phyloP scores from a whole-genome alignment of 192 early-diverging fungal genomes.

The Funneliformis mosseae region DNA sequence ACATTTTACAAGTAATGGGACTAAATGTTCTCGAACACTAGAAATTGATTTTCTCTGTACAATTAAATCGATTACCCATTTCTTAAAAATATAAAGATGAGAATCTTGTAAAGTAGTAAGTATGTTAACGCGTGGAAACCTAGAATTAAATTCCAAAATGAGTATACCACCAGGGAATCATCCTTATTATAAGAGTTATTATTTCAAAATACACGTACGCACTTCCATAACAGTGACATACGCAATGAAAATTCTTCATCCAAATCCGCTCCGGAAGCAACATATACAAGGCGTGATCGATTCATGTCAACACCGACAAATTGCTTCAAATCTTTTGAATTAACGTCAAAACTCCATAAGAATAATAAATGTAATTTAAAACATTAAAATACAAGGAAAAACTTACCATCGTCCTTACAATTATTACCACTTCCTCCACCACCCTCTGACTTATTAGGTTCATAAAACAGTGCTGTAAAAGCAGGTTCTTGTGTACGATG shows the following conservation, averaged over 20 bases:
- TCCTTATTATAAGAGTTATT: neutral
- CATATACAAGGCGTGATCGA: conserved; percentile 43
- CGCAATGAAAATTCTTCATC: conserved; percentile 62
- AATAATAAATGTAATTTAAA: conserved; percentile 2
- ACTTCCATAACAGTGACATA: conserved; percentile 54
- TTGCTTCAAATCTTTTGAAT: conserved; percentile 35
- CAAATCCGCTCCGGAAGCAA: conserved; percentile 42
- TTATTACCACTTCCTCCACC: conserved; percentile 52
- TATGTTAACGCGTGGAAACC: conserved; percentile 81
- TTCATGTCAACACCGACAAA: conserved; percentile 49
- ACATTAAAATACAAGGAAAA: neutral
- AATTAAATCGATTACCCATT: conserved; percentile 87
- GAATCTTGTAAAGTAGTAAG: conserved; percentile 85
- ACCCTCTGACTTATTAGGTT: conserved; percentile 71
- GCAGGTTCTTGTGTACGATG: conserved; percentile 81
- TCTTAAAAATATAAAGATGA: conserved; percentile 91
- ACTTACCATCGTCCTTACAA: conserved; percentile 51
- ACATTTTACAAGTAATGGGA: conserved; percentile 83
- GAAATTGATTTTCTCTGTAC: conserved; percentile 62
- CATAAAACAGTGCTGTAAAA: conserved; percentile 82
- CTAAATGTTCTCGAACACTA: conserved; percentile 82
- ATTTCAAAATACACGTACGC: conserved; percentile 18
- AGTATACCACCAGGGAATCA: neutral
- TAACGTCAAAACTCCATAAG: conserved; percentile 1
- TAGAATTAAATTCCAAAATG: conserved; percentile 31